A percentile compares a stretch with the other conserved stretches of the same genome.
Evolutionary conservation across 768 basidiomycete genomes (phyloP).

Genomic region (Mycena galopus): DNA sequence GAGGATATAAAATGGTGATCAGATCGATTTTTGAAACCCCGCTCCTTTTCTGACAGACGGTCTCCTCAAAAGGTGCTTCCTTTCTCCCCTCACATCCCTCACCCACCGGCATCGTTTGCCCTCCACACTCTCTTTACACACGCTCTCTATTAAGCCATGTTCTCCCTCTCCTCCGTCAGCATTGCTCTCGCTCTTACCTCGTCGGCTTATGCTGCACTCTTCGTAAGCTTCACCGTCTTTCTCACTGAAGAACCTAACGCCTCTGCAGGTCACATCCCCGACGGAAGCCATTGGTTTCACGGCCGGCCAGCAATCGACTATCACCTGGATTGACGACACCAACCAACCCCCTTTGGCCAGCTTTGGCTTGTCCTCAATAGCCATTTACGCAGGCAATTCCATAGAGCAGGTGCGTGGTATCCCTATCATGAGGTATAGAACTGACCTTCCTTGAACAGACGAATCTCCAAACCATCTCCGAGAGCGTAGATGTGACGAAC

Average conservation of each 20-base stretch:
- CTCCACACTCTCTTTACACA: conserved; percentile 53
- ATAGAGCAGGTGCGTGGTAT: conserved; percentile 65
- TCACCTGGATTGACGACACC: conserved; percentile 74
- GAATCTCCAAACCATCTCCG: conserved; percentile 63
- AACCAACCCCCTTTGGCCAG: conserved; percentile 58
- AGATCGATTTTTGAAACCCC: conserved; percentile 20
- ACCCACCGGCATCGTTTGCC: conserved; percentile 37
- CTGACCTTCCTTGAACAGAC: conserved; percentile 54
- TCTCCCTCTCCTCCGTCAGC: conserved; percentile 62
- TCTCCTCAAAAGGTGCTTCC: conserved; percentile 31
- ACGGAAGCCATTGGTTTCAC: conserved; percentile 57
- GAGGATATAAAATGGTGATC: neutral
- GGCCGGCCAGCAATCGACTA: conserved; percentile 62
- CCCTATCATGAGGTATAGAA: neutral
- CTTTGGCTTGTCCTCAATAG: conserved; percentile 66
- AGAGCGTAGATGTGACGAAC: conserved; percentile 65
- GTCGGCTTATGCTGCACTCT: conserved; percentile 68
- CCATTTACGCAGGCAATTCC: conserved; percentile 75
- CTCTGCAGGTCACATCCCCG: conserved; percentile 69
- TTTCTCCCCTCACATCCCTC: conserved; percentile 29
- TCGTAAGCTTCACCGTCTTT: conserved; percentile 52
- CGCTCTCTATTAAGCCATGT: conserved; percentile 63
- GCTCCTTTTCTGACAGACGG: conserved; percentile 2
- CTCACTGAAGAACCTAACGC: neutral
- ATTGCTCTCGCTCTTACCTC: conserved; percentile 65